phyloP scores from a whole-genome alignment of 176 grass and related monocot genomes.

The Oryza meridionalis region DNA sequence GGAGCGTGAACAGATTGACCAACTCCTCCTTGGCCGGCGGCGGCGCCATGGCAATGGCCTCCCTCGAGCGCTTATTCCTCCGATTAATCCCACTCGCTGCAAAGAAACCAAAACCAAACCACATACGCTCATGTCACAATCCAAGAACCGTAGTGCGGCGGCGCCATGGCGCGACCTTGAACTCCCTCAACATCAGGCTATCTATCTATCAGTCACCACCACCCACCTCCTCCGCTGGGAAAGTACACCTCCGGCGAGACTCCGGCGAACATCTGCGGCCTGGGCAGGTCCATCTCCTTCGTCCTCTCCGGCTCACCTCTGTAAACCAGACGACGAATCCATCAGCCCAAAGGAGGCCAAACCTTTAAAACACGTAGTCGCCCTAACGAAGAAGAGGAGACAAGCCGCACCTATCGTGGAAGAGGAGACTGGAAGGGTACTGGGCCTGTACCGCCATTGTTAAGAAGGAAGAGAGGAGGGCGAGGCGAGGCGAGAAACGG shows the following conservation, averaged over 20 bases:
- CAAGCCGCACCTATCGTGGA: slow-evolving; percentile 62
- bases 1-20: slow-evolving; percentile 45
- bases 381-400: neutral
- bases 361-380: neutral
- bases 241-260: slow-evolving; percentile 45
- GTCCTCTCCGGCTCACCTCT: slow-evolving; percentile 62
- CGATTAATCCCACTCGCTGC: slow-evolving; percentile 46
- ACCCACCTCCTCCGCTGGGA: slow-evolving; percentile 56
- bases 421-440: slow-evolving; percentile 63
- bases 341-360: slow-evolving; percentile 32
- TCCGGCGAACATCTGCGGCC: slow-evolving; percentile 30
- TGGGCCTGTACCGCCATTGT: slow-evolving; percentile 76
- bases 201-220: neutral
- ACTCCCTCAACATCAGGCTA: neutral
- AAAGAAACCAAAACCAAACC: slow-evolving; percentile 45
- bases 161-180: neutral
- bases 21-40: slow-evolving; percentile 37
- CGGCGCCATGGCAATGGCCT: slow-evolving; percentile 43
- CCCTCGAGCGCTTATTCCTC: slow-evolving; percentile 53
- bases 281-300: slow-evolving; percentile 59
- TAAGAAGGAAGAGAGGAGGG: slow-evolving; percentile 18
- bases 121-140: slow-evolving; percentile 35
- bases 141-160: slow-evolving; percentile 8
- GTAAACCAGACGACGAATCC: slow-evolving; percentile 40
- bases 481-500: slow-evolving; percentile 42